A percentile compares a stretch with the other conserved stretches of the same genome.
Conservation (phyloP, 768 basidiomycete species). For the Boletales sp. region DNA sequence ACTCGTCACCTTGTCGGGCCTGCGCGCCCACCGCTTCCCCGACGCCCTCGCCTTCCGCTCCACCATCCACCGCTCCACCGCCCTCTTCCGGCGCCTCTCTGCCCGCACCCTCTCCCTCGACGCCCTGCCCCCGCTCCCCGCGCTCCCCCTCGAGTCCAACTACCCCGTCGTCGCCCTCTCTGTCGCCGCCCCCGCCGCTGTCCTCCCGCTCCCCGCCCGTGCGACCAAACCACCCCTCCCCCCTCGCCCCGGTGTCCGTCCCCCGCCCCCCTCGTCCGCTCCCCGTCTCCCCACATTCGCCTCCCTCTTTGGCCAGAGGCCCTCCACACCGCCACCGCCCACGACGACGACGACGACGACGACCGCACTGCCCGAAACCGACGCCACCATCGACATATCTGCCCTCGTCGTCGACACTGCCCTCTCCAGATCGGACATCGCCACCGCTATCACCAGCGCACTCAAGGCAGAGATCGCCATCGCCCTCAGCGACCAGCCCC, state of each 20-base stretch:
- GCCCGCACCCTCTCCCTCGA: slow-evolving; percentile 35
- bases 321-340: slow-evolving; percentile 29
- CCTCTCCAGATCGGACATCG: slow-evolving; percentile 52
- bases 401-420: slow-evolving; percentile 55
- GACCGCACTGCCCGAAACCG: slow-evolving; percentile 27
- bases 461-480: slow-evolving; percentile 55
- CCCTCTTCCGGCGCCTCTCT: slow-evolving; percentile 32
- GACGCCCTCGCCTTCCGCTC: slow-evolving; percentile 42
- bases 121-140: slow-evolving; percentile 54
- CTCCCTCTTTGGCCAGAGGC: slow-evolving; percentile 61
- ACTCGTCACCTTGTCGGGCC: slow-evolving; percentile 77
- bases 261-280: slow-evolving; percentile 18
- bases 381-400: slow-evolving; percentile 49
- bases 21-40: slow-evolving; percentile 64
- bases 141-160: slow-evolving; percentile 30
- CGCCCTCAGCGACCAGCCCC: slow-evolving; percentile 39
- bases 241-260: slow-evolving; percentile 29
- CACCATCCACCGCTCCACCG: slow-evolving; percentile 39
- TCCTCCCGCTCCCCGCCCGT: slow-evolving; percentile 32
- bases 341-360: slow-evolving; percentile 13
- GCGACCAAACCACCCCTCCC: slow-evolving; percentile 50
- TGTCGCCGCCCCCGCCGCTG: slow-evolving; percentile 20
- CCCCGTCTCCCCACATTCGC: slow-evolving; percentile 76
- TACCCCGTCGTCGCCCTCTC: slow-evolving; percentile 50
- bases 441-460: slow-evolving; percentile 48